Percentiles rank a stretch among this genome's conserved stretches.
Conservation (phyloP, 495 filamentous ascomycete species). For the Penicillium bialowiezense region DNA sequence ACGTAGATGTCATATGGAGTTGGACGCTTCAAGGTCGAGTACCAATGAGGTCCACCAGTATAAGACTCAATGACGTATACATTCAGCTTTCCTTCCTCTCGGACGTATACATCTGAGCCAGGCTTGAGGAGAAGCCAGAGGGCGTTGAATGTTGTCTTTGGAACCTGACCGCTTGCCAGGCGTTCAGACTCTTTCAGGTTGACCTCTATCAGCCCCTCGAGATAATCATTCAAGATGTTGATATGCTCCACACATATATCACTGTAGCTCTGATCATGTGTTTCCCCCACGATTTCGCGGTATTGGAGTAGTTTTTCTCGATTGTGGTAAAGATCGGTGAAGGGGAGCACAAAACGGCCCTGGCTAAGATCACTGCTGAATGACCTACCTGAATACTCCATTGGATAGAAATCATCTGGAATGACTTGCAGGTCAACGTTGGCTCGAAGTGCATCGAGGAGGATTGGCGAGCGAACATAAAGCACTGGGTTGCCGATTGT, state of each 20-base stretch:
- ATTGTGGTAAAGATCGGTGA: neutral
- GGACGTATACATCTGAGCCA: neutral
- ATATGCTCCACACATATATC: neutral
- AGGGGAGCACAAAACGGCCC: neutral
- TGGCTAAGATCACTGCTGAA: neutral
- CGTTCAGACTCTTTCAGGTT: neutral
- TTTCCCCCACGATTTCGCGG: neutral
- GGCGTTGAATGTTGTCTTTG: neutral
- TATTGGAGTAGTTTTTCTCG: neutral
- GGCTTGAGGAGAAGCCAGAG: neutral
- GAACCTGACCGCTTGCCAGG: neutral
- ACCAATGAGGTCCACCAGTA: neutral
- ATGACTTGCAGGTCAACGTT: neutral
- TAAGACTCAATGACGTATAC: neutral
- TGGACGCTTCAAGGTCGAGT: neutral
- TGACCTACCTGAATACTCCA: neutral
- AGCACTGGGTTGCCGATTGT: neutral
- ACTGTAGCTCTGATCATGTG: neutral
- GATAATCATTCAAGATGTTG: neutral
- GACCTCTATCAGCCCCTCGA: neutral
- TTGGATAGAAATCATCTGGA: neutral
- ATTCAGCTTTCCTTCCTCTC: neutral
- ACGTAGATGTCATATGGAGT: neutral
- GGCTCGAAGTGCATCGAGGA: neutral
- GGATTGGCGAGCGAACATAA: neutral